A percentile compares a stretch with the other conserved stretches of the same genome.
Conservation (phyloP, 2,329 filamentous ascomycete species). For the Aspergillus bombycis region DNA sequence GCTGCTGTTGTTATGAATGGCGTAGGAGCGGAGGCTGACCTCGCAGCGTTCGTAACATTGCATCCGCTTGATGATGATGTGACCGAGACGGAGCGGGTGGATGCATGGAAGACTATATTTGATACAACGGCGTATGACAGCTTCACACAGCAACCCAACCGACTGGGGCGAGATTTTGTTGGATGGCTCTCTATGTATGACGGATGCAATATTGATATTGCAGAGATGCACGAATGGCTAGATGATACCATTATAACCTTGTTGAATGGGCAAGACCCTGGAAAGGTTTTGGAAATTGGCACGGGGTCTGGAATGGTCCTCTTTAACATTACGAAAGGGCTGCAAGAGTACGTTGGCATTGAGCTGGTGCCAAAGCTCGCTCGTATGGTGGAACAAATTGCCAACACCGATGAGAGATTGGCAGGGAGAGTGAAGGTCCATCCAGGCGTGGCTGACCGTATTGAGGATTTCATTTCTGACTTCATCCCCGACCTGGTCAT, state of each 20-base stretch:
- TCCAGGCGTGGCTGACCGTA: background rate
- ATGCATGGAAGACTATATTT: background rate
- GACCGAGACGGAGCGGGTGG: background rate
- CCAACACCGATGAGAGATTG: background rate
- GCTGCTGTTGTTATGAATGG: background rate
- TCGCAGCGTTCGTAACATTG: background rate
- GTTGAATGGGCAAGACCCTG: background rate
- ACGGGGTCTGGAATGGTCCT: background rate
- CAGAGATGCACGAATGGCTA: background rate
- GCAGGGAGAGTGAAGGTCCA: background rate
- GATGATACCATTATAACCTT: background rate
- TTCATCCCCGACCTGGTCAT: background rate
- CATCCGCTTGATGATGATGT: background rate
- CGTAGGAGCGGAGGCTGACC: background rate
- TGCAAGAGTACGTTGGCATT: background rate
- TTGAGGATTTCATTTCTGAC: background rate
- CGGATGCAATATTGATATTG: background rate
- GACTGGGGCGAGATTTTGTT: background rate
- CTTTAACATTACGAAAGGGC: background rate
- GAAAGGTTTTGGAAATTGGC: background rate
- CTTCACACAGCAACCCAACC: background rate
- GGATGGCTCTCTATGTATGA: background rate
- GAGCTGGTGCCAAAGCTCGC: background rate
- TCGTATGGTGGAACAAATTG: background rate
- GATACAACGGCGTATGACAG: background rate